Base-by-base conservation (phyloP, 192 early-diverging fungal species). In the Coemansia interrupta region DNA sequence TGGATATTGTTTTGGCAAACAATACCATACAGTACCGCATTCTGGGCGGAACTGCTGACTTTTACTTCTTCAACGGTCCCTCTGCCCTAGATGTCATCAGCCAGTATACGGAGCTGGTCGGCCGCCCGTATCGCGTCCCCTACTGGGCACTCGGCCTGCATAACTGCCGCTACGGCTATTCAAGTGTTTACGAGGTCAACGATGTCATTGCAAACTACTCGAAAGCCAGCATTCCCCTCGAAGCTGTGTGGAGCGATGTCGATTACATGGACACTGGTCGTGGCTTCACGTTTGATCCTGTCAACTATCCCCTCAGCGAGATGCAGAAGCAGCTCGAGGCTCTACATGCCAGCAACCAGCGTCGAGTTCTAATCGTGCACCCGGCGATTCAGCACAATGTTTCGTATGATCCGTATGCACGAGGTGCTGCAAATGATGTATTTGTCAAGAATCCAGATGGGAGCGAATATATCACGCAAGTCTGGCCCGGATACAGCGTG, bases 211-310 rank as follows among this genome's bases (percentile, higher is more conserved):
- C 69, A 15, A 73, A 72, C 22, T 85, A 89, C 58, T 59, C 69
- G 13, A 56, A 82, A 15, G 80, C 78, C 17, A 64, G 72, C 9
- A 82, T 89, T 44, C 87, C 87, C 7, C 60, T 87, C 38, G 86
- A 87, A 22, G 80, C 65, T 4, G 73, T 78, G 17, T 88, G 86
- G 86, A 84, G 83, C 4, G 86, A 88, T 56, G 83, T 89, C 43
- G 87, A 89, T 54, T 89, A 88, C 58, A 89, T 89, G 88, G 84
- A 87, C 39, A 22, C 40, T 8, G 74, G 61, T 26, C 83, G 81
- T 45, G 80, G 82, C 44, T 89, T 89, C 41, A 81, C 88, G 1
- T 85, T 80, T 41, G 82, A 86, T 41, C 66, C 73, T 1, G 53
- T 61, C 7, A 73, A 73, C 30, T 89, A 83, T 60, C 85, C 88